phyloP scores from a whole-genome alignment of 768 basidiomycete genomes.

The Pleurotus tuoliensis region DNA sequence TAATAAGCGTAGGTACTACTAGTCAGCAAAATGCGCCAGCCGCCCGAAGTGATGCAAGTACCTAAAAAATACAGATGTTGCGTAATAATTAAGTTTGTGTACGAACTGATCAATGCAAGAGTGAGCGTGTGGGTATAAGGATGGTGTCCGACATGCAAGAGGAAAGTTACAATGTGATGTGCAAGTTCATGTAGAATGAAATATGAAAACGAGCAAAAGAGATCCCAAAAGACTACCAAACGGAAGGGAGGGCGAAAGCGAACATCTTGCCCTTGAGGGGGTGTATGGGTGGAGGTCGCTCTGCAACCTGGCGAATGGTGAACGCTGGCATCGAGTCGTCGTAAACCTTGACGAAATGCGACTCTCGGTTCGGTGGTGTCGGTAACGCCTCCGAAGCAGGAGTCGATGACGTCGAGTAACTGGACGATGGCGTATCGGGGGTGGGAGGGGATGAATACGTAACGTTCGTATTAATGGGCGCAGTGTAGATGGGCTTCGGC shows the following conservation, averaged over 20 bases:
- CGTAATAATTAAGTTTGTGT: background rate
- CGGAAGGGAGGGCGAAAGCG: constrained; percentile 55
- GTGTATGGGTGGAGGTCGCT: constrained; percentile 29
- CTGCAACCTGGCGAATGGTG: constrained; percentile 22
- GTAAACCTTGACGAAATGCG: constrained; percentile 42
- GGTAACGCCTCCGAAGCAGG: constrained; percentile 60
- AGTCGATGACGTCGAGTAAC: constrained; percentile 49
- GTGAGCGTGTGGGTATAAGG: background rate
- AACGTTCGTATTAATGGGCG: constrained; percentile 23
- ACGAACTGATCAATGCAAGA: background rate
- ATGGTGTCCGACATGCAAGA: background rate
- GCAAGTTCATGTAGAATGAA: constrained; percentile 13
- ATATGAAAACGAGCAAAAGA: constrained; percentile 18
- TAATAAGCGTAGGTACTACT: background rate
- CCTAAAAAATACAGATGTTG: constrained; percentile 4
- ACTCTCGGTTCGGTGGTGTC: constrained; percentile 52
- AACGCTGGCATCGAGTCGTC: constrained; percentile 37
- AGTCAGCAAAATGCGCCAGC: background rate
- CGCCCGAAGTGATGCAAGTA: background rate
- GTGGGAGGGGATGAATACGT: constrained; percentile 28
- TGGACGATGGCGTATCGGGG: constrained; percentile 50
- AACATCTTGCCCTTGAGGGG: constrained; percentile 61
- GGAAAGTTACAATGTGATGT: background rate
- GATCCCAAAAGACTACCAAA: constrained; percentile 45
- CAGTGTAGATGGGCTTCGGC: constrained; percentile 25